A percentile compares a stretch with the other conserved stretches of the same genome.
Conservation (phyloP, 2,329 filamentous ascomycete genomes). For the Shiraia bambusicola region DNA sequence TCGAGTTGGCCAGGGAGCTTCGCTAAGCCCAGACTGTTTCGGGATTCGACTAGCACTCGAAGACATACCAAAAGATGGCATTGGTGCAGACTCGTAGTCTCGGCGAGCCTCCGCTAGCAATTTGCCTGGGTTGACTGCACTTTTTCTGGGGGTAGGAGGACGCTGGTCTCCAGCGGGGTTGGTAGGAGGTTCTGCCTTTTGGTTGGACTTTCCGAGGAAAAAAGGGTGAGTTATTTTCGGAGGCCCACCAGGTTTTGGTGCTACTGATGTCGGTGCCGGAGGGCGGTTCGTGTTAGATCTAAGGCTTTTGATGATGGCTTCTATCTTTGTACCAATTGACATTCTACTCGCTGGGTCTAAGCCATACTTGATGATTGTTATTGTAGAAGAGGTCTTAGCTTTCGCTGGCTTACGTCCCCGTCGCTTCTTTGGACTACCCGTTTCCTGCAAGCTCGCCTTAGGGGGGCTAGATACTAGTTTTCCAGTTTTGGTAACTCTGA, state of each 20-base stretch:
- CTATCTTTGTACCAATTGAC: slow-evolving; percentile 61
- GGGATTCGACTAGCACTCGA: slow-evolving; percentile 36
- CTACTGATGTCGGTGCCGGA: slow-evolving; percentile 21
- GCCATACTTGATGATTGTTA: slow-evolving; percentile 64
- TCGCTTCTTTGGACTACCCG: slow-evolving; percentile 50
- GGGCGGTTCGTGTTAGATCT: slow-evolving; percentile 20
- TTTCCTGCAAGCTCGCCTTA: slow-evolving; percentile 18
- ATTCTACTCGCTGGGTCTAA: slow-evolving; percentile 48
- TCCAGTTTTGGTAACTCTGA: slow-evolving; percentile 48
- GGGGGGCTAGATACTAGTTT: slow-evolving; percentile 48
- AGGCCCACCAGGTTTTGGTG: slow-evolving; percentile 34
- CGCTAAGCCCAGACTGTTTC: slow-evolving; percentile 65
- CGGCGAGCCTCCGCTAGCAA: slow-evolving; percentile 39
- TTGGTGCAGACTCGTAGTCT: slow-evolving; percentile 16
- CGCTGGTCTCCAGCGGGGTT: slow-evolving; percentile 12
- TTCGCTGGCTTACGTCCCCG: slow-evolving; percentile 24
- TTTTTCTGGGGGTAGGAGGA: slow-evolving; percentile 28
- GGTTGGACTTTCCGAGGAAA: slow-evolving; percentile 59
- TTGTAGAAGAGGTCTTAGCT: slow-evolving; percentile 31
- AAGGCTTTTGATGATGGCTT: slow-evolving; percentile 58
- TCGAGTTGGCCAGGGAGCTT: slow-evolving; percentile 71
- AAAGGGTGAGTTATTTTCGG: slow-evolving; percentile 66
- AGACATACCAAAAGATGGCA: slow-evolving; percentile 23
- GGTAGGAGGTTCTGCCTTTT: slow-evolving; percentile 21
- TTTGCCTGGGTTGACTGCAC: slow-evolving; percentile 52